Evolutionary conservation across 2,329 filamentous ascomycete genomes (phyloP), one percentile per base, ranked within the genome.

Genomic region (Fusarium siculi): DNA sequence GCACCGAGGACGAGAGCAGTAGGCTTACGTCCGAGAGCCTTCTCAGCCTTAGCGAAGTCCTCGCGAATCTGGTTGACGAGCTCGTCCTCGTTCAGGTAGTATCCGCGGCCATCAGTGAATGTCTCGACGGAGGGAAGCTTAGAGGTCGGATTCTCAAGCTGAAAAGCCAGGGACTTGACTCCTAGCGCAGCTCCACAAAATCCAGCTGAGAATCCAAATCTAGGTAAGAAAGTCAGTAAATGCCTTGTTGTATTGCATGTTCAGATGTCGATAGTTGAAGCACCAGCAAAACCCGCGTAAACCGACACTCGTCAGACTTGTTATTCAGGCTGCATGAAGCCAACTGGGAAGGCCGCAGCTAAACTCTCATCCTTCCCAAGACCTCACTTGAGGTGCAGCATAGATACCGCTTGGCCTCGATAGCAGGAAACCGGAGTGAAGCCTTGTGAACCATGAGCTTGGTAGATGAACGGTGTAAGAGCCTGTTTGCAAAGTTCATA

Each of bases 1-100:
- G 90, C 94, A 72, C 96, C 96, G 73, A 98, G 96, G 59, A 98
- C 91, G 68, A 98, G 89, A 68, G 95, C 90, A 71, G 89, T 89
- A 9, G 95, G 95, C 76, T 93, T 91, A 34, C 82, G 81, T 78
- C 89, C 89, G 32, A 97, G 85, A 43, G 90, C 87, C 78, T 90
- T 88, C 86, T 93, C 93, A 74, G 97, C 91, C 76, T 95, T 90
- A 43, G 86, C 84, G 65, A 97, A 40, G 28, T 79, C 74, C 40
- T 70, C 63, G 11, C 72, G 63, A 30, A 80, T 78, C 66, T 80
- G 75, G 53, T 67, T 69, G 28, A 79, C 90, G 75, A 97, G 87
- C 63, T 80, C 77, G 10, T 70, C 74, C 66, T 97, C 93, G 81
- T 94, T 94, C 72, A 91, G 88, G 82, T 93, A 96, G 78, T 87